Conservation (phyloP, 495 filamentous ascomycete genomes). For the Parathielavia appendiculata region DNA sequence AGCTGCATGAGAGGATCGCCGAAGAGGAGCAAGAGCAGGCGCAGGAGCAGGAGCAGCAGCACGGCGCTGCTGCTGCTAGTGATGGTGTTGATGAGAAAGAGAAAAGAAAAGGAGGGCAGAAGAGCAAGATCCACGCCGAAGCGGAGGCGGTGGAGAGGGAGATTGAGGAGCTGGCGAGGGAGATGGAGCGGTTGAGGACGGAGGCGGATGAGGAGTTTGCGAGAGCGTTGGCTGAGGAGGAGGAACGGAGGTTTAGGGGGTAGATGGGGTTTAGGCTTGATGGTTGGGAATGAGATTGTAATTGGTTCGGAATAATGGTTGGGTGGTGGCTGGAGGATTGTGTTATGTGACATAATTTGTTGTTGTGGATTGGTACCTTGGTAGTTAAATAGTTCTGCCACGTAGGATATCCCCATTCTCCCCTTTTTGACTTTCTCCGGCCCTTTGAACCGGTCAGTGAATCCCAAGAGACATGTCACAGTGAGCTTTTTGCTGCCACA, state of each 20-base stretch:
- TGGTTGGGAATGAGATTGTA: too few relatives aligned
- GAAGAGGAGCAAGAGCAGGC: slow-evolving; percentile 14
- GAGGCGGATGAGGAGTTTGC: slow-evolving; percentile 37
- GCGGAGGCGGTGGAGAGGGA: slow-evolving; percentile 25
- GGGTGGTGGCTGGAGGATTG: background rate
- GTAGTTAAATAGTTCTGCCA: background rate
- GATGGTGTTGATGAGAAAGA: background rate
- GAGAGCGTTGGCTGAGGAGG: slow-evolving; percentile 32
- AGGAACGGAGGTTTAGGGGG: slow-evolving; percentile 20
- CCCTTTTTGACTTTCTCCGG: too few relatives aligned
- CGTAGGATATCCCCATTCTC: background rate
- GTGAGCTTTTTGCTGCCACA: too few relatives aligned
- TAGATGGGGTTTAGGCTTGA: too few relatives aligned
- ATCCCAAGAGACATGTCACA: too few relatives aligned
- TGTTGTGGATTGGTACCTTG: background rate
- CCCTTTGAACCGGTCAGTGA: too few relatives aligned
- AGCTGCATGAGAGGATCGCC: slow-evolving; percentile 20
- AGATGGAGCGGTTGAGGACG: slow-evolving; percentile 23
- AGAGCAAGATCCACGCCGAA: slow-evolving; percentile 10
- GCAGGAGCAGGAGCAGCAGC: too few relatives aligned
- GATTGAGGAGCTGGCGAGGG: slow-evolving; percentile 24
- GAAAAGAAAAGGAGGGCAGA: background rate
- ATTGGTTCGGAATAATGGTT: background rate
- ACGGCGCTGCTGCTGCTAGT: background rate
- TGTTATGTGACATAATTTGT: background rate